Evolutionary conservation across 768 basidiomycete genomes (phyloP).

Genomic region (Pisolithus orientalis): DNA sequence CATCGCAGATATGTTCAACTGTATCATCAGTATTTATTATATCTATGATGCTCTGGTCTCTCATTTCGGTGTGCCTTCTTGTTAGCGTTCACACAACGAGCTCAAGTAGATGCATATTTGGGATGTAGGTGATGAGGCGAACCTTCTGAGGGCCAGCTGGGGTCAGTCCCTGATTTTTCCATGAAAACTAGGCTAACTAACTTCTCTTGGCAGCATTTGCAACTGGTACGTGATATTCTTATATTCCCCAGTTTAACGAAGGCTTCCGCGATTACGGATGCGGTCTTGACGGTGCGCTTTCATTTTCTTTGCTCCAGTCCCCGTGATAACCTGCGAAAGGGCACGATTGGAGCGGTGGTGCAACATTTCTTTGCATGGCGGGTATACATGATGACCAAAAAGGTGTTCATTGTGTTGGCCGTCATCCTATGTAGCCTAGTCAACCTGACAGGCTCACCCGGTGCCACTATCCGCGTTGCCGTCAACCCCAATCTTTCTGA

Average conservation of each 20-base stretch:
- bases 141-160: too few species aligned
- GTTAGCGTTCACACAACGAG: not conserved
- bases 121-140: too few species aligned
- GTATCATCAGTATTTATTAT: not conserved
- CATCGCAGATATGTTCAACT: not conserved
- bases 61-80: not conserved
- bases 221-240: too few species aligned
- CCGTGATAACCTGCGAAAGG: not conserved
- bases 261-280: too few species aligned
- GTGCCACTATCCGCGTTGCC: not conserved
- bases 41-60: not conserved
- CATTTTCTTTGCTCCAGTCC: too few species aligned
- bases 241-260: too few species aligned
- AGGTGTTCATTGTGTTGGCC: not conserved
- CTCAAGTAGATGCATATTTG: not conserved
- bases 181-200: too few species aligned
- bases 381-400: not conserved
- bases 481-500: not conserved
- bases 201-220: too few species aligned
- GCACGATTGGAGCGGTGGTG: not conserved
- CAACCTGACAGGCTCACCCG: not conserved
- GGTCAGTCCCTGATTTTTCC: too few species aligned
- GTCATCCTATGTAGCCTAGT: not conserved
- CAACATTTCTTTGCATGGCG: not conserved
- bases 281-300: too few species aligned